A percentile compares a stretch with the other conserved stretches of the same genome.
phyloP scores from a whole-genome alignment of 805 yeast species.

The Blastobotrys parvus region DNA sequence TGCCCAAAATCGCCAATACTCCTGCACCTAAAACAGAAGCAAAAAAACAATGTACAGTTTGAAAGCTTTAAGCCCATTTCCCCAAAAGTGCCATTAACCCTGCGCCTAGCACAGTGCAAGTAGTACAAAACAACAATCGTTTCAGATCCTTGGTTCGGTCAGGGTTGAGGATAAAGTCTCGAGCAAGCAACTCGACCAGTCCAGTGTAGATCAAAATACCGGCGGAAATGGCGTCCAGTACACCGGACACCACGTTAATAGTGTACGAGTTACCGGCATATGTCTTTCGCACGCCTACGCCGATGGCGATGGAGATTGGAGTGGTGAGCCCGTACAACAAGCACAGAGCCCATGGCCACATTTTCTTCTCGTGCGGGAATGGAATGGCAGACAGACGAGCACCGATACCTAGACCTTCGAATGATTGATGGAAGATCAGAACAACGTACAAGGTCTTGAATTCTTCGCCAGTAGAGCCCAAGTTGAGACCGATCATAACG shows the following conservation, averaged over 20 bases:
- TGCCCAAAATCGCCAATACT: too few species aligned
- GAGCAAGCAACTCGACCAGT: slow-evolving; percentile 65
- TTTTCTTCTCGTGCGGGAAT: slow-evolving; percentile 41
- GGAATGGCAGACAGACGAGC: slow-evolving; percentile 53
- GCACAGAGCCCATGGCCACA: slow-evolving; percentile 46
- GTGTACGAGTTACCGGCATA: slow-evolving; percentile 47
- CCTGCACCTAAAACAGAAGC: too few species aligned
- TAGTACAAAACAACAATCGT: slow-evolving; percentile 35
- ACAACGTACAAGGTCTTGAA: slow-evolving; percentile 58
- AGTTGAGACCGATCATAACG: slow-evolving; percentile 60
- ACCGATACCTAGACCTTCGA: slow-evolving; percentile 75
- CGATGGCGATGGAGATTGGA: slow-evolving; percentile 66
- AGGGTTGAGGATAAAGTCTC: slow-evolving; percentile 51
- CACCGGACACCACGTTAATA: slow-evolving; percentile 52
- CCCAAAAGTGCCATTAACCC: slow-evolving; percentile 70
- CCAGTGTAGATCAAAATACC: slow-evolving; percentile 69
- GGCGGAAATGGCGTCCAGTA: slow-evolving; percentile 61
- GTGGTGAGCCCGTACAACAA: slow-evolving; percentile 51
- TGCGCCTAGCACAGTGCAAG: slow-evolving; percentile 45
- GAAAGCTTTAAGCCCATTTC: slow-evolving; percentile 57
- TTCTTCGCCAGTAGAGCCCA: slow-evolving; percentile 58
- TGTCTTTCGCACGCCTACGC: slow-evolving; percentile 56
- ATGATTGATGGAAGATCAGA: slow-evolving; percentile 64
- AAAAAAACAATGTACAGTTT: too few species aligned
- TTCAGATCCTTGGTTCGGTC: slow-evolving; percentile 33